Evolutionary conservation across 2,329 filamentous ascomycete genomes (phyloP).

Genomic region (Fusarium nanum): DNA sequence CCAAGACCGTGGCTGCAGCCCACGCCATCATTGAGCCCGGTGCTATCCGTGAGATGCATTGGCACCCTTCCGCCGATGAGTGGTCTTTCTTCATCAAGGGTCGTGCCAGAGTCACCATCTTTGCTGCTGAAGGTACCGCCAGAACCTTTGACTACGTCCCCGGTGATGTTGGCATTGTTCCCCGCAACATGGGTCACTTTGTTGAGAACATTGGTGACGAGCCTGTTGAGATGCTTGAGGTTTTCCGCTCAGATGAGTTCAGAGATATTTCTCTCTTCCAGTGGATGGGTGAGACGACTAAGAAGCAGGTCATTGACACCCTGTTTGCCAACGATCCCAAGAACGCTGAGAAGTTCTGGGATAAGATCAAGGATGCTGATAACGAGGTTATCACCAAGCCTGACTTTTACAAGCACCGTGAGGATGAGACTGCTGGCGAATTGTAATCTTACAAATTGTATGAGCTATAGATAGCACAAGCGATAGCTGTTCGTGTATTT

Average conservation of each 20-base stretch:
- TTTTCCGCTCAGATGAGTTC: slow-evolving; percentile 78
- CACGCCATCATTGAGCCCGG: slow-evolving; percentile 78
- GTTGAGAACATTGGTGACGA: slow-evolving; percentile 86
- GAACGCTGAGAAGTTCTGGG: slow-evolving; percentile 71
- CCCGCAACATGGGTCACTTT: slow-evolving; percentile 82
- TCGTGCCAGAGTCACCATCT: slow-evolving; percentile 78
- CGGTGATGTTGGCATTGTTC: slow-evolving; percentile 82
- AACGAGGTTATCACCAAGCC: slow-evolving; percentile 65
- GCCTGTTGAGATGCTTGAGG: slow-evolving; percentile 79
- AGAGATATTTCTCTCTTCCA: slow-evolving; percentile 79
- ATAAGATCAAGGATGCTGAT: slow-evolving; percentile 69
- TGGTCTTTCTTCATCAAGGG: slow-evolving; percentile 84
- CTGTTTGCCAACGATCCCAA: slow-evolving; percentile 72
- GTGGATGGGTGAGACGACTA: slow-evolving; percentile 79
- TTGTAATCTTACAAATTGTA: background rate
- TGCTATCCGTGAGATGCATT: slow-evolving; percentile 82
- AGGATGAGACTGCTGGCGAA: slow-evolving; percentile 1
- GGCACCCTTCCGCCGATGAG: slow-evolving; percentile 83
- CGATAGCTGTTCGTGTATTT: too few relatives aligned
- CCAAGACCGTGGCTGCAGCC: slow-evolving; percentile 77
- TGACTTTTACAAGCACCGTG: slow-evolving; percentile 28
- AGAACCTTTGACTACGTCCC: slow-evolving; percentile 81
- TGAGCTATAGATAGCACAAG: background rate
- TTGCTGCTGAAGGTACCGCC: slow-evolving; percentile 74
- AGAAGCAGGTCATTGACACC: slow-evolving; percentile 73